A percentile compares a stretch with the other conserved stretches of the same genome.
phyloP scores from a whole-genome alignment of 257 asterid species.

The Capsicum pubescens region DNA sequence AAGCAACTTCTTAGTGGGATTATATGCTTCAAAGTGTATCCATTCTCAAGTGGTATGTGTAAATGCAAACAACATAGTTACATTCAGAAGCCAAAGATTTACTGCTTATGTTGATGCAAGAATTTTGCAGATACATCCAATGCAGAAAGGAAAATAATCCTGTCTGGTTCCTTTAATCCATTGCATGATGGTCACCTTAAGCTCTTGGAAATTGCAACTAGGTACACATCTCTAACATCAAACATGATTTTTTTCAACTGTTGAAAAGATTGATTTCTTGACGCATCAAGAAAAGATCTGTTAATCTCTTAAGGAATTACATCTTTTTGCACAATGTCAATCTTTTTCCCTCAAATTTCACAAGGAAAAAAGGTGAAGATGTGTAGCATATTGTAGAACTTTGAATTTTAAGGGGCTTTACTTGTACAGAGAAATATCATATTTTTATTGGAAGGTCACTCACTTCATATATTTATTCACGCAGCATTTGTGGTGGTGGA shows the following conservation, averaged over 20 bases:
- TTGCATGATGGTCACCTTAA: slow-evolving; percentile 92
- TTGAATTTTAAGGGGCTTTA: not conserved
- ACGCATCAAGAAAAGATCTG: not conserved
- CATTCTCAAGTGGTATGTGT: slow-evolving; percentile 77
- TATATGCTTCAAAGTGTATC: slow-evolving; percentile 90
- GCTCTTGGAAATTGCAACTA: slow-evolving; percentile 86
- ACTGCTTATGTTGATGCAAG: slow-evolving; percentile 19
- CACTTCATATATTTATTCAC: slow-evolving; percentile 31
- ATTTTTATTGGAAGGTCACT: not conserved
- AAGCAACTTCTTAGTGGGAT: slow-evolving; percentile 81
- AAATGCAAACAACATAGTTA: slow-evolving; percentile 32
- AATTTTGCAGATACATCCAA: slow-evolving; percentile 63
- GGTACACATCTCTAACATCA: slow-evolving; percentile 47
- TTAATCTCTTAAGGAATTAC: not conserved
- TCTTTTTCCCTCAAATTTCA: not conserved
- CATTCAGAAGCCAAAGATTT: slow-evolving; percentile 16
- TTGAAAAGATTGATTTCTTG: not conserved
- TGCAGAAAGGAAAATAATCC: slow-evolving; percentile 75
- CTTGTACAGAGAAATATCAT: slow-evolving; percentile 8
- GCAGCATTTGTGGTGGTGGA: slow-evolving; percentile 92
- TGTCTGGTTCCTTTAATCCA: slow-evolving; percentile 94
- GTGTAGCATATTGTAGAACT: not conserved
- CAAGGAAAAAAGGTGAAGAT: not conserved
- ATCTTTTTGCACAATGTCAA: not conserved
- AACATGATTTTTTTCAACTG: not conserved